These are phyloP conservation scores for Inosperma sp. DNA, from an alignment of 768 basidiomycete species.

Conservation along the genomic window DNA sequence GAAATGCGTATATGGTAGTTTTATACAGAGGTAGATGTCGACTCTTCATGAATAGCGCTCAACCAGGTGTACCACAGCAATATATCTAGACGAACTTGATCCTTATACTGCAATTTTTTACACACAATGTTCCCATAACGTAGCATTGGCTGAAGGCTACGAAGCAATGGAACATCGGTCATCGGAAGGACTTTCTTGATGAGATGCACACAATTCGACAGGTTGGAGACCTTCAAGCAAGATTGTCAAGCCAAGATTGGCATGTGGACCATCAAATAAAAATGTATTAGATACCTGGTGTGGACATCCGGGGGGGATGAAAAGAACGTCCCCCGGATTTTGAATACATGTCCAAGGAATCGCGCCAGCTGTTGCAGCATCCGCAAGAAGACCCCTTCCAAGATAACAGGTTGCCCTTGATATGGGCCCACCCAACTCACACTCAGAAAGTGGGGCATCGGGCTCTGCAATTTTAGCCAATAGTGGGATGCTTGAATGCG, in stretches of 20 bases:
- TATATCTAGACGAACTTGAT: neutral
- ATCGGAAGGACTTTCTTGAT: neutral
- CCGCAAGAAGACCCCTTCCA: neutral
- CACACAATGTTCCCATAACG: neutral
- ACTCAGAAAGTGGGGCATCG: no score
- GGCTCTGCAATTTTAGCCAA: no score
- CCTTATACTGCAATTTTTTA: neutral
- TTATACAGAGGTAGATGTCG: no score
- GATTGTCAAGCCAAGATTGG: neutral
- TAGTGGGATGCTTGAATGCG: no score
- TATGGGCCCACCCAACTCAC: neutral
- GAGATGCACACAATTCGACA: neutral
- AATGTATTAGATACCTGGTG: constrained; percentile 7
- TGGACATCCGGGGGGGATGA: no score
- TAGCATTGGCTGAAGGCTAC: neutral
- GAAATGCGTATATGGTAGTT: no score
- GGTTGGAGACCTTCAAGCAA: neutral
- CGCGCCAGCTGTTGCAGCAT: neutral
- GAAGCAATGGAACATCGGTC: neutral
- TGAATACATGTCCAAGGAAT: constrained; percentile 1
- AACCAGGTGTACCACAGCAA: neutral
- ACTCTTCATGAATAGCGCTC: no score
- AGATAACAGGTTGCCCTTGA: neutral
- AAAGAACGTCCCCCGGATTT: constrained; percentile 7
- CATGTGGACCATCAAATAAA: neutral